phyloP scores from a whole-genome alignment of 2,329 filamentous ascomycete species.

The Hypocrella siamensis region DNA sequence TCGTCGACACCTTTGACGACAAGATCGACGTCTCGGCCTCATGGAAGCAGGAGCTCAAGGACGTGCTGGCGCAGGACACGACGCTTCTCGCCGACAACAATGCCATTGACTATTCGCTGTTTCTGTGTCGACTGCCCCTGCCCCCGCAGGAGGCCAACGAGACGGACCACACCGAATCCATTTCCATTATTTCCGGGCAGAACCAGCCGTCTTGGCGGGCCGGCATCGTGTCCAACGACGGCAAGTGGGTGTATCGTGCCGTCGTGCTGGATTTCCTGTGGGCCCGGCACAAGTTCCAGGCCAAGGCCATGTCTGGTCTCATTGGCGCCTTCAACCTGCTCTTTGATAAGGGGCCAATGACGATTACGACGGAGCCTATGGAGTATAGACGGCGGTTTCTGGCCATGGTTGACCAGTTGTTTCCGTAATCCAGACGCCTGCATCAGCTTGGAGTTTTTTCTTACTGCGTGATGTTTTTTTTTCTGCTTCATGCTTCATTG shows the following conservation, averaged over 20 bases:
- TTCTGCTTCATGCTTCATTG: too few species aligned
- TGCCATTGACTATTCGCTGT: constrained; percentile 62
- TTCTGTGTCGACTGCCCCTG: constrained; percentile 38
- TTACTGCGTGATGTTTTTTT: too few species aligned
- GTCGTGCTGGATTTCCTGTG: constrained; percentile 65
- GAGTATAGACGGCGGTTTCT: constrained; percentile 47
- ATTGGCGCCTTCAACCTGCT: constrained; percentile 49
- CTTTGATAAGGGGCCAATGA: constrained; percentile 53
- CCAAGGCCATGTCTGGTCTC: constrained; percentile 48
- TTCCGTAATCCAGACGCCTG: constrained; percentile 5
- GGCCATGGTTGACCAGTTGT: constrained; percentile 29
- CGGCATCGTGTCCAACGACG: constrained; percentile 44
- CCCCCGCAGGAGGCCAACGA: constrained; percentile 4
- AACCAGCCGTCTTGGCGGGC: constrained; percentile 34
- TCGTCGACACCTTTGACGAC: constrained; percentile 53
- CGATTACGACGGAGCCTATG: constrained; percentile 51
- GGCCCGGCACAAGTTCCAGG: constrained; percentile 55
- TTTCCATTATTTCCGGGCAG: background rate
- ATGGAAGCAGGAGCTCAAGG: constrained; percentile 39
- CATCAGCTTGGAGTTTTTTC: background rate
- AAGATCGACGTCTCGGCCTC: constrained; percentile 41
- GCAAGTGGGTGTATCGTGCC: constrained; percentile 50
- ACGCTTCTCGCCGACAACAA: constrained; percentile 44
- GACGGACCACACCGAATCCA: too few species aligned
- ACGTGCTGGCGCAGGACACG: constrained; percentile 44